Evolutionary conservation across 2,329 filamentous ascomycete genomes (phyloP).

Genomic region (Davidsoniella neocaledoniae): DNA sequence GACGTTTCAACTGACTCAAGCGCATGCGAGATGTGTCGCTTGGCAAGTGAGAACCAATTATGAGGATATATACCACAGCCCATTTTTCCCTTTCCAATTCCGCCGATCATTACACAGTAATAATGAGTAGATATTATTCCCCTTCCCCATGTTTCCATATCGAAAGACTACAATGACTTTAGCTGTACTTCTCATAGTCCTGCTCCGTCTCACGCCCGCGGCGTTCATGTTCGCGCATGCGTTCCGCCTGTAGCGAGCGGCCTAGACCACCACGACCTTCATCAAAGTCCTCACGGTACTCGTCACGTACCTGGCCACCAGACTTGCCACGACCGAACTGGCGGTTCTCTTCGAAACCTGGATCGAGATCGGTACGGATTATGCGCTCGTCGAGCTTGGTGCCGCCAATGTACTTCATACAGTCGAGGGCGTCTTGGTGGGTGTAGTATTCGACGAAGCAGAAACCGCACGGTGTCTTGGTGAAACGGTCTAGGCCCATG

Average conservation of each 20-base stretch:
- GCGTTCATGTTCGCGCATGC: constrained; percentile 22
- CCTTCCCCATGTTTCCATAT: background rate
- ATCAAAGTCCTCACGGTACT: constrained; percentile 94
- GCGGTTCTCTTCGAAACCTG: constrained; percentile 86
- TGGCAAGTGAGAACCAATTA: no score
- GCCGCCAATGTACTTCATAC: constrained; percentile 95
- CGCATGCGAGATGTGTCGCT: no score
- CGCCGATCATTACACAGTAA: no score
- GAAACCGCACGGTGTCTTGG: constrained; percentile 96
- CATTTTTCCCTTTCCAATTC: background rate
- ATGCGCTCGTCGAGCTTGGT: constrained; percentile 96
- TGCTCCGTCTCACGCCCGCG: constrained; percentile 18
- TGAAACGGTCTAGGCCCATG: constrained; percentile 94
- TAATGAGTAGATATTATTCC: no score
- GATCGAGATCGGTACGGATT: constrained; percentile 87
- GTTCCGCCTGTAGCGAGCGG: constrained; percentile 48
- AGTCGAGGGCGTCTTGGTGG: constrained; percentile 91
- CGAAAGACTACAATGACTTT: background rate
- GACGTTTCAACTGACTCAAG: background rate
- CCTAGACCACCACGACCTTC: constrained; percentile 85
- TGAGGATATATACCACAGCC: background rate
- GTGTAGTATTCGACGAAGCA: constrained; percentile 99
- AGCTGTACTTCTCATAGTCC: constrained; percentile 19
- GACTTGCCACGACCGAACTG: constrained; percentile 94
- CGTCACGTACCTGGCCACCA: constrained; percentile 90